Percentiles rank a stretch among this genome's conserved stretches.
phyloP scores from a whole-genome alignment of 345 rosid genomes.

The Diplotaxis tenuifolia region DNA sequence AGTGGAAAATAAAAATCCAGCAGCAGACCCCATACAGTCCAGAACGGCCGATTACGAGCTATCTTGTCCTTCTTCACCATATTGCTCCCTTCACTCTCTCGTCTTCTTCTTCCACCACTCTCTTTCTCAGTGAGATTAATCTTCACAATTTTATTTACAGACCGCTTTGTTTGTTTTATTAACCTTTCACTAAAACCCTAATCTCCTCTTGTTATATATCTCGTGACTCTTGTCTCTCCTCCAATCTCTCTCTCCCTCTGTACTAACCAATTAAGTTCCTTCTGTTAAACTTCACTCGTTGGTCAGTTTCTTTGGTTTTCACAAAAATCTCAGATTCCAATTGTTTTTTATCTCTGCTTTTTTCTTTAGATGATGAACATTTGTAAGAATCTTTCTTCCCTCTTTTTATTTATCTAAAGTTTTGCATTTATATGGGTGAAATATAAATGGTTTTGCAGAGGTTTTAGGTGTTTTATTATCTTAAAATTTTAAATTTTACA shows the following conservation, averaged over 20 bases:
- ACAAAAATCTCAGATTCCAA: constrained; percentile 11
- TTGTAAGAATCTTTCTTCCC: constrained; percentile 20
- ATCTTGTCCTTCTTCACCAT: constrained; percentile 52
- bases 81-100: constrained; percentile 39
- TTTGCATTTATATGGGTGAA: no score
- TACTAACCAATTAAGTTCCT: constrained; percentile 19
- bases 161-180: constrained; percentile 9
- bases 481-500: background rate
- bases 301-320: constrained; percentile 12
- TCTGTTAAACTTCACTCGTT: constrained; percentile 34
- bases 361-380: constrained; percentile 19
- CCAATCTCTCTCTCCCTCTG: constrained; percentile 23
- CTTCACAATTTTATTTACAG: constrained; percentile 13
- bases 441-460: background rate
- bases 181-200: constrained; percentile 27
- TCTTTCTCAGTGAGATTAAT: background rate
- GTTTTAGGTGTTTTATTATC: constrained; percentile 49
- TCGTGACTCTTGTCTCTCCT: constrained; percentile 35
- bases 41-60: constrained; percentile 37
- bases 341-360: constrained; percentile 13
- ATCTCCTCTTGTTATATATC: constrained; percentile 31
- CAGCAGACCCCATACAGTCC: constrained; percentile 37
- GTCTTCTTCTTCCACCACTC: constrained; percentile 25
- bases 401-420: constrained; percentile 19
- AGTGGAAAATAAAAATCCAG: constrained; percentile 16